Conservation (phyloP, 2,329 filamentous ascomycete genomes). For the Claviceps africana region DNA sequence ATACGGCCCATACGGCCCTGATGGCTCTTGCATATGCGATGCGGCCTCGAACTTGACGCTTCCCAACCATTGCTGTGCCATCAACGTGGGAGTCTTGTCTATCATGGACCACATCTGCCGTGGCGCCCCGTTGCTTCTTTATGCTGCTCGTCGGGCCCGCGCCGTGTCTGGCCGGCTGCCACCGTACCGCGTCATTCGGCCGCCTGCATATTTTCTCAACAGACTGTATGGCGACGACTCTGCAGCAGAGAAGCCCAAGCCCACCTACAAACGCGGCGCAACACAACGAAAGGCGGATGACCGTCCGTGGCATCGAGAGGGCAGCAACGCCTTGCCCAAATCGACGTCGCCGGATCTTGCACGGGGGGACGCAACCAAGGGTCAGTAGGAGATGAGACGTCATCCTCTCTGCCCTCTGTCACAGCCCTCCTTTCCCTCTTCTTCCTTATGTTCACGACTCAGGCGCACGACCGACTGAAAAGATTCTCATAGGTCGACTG, state of each 20-base stretch:
- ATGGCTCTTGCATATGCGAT: background rate
- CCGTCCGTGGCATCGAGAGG: slow-evolving; percentile 53
- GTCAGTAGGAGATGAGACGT: slow-evolving; percentile 7
- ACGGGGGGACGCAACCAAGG: slow-evolving; percentile 17
- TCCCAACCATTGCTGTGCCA: no score
- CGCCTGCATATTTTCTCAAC: background rate
- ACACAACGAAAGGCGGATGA: slow-evolving; percentile 43
- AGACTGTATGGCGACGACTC: background rate
- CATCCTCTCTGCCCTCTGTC: no score
- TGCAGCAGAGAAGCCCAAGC: background rate
- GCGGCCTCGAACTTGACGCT: no score
- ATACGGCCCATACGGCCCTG: no score
- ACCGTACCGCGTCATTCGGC: background rate
- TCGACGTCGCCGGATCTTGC: slow-evolving; percentile 15
- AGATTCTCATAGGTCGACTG: slow-evolving; percentile 44
- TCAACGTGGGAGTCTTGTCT: background rate
- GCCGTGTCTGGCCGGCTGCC: background rate
- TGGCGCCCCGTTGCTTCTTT: background rate
- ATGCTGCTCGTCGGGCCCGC: background rate
- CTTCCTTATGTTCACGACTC: no score
- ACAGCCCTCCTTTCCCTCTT: background rate
- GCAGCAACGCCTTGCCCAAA: slow-evolving; percentile 29
- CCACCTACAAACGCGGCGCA: background rate
- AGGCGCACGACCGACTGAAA: background rate
- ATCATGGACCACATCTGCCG: slow-evolving; percentile 2